Base-by-base conservation (phyloP, 495 filamentous ascomycete genomes). In the Poronia punctata region DNA sequence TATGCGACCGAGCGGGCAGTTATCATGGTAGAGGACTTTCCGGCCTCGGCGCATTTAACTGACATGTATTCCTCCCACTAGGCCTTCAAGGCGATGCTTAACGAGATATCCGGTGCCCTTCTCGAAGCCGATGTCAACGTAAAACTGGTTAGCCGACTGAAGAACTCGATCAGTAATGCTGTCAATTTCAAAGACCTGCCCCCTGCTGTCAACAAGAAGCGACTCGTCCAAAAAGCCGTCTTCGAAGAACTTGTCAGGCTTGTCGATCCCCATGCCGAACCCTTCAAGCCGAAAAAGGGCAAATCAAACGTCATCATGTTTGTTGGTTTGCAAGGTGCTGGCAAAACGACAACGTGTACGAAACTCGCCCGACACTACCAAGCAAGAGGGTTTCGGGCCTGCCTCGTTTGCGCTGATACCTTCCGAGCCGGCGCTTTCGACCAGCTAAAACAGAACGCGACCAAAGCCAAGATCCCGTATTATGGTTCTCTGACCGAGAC, bases 281-380 rank as follows among this genome's bases (percentile, higher is more conserved):
- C 90, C 0, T 99, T 95, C 74, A 88, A 92, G 50, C 92, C 93
- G 16, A 95, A 92, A 70, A 99, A 99, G 63, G 86, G 87, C 41
- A 92, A 90, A 52, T 68, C 83, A 31, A 97, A 95, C 62, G 84
- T 97, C 50, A 95, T 99, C 59, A 99, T 99, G 92, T 96, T 99
- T 51, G 93, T 99, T 42, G 92, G 92, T 58, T 70, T 99, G 29
- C 92, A 99, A 59, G 92, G 92, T 67, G 82, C 89, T 10, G 92
- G 92, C 57, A 99, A 99, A 61, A 99, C 92, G 7, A 99, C 92
- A 1, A 90, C 89, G 1, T 99, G 92, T 72, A 99, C 92, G 20
- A 99, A 99, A 62, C 73, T 99, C 25, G 92, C 92, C 24, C 72
- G 93, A 39, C 88, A 93, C 70, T 99, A 97, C 66, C 85, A 93